Percentiles rank a stretch among this genome's conserved stretches.
Conservation (phyloP, 1,284 basidiomycete species). For the Ceratobasidium theobromae region DNA sequence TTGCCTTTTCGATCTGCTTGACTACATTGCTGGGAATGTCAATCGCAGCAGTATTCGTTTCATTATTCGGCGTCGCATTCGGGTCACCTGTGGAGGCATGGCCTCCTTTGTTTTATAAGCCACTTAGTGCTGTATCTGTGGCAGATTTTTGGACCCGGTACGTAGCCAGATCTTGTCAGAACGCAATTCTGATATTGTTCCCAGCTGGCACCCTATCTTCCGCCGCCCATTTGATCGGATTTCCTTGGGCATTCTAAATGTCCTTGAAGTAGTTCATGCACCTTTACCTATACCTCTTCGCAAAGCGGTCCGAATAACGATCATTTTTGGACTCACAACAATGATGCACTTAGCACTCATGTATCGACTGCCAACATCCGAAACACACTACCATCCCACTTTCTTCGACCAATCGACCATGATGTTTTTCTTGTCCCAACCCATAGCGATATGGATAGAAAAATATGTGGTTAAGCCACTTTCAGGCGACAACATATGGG, state of each 20-base stretch:
- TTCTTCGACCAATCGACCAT: slow-evolving; percentile 26
- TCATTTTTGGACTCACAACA: slow-evolving; percentile 30
- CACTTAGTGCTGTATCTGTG: slow-evolving; percentile 8
- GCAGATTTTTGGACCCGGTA: slow-evolving; percentile 32
- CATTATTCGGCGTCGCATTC: neutral
- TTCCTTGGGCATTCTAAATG: slow-evolving; percentile 5
- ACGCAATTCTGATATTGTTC: neutral
- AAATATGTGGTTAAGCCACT: slow-evolving; percentile 28
- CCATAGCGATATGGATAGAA: slow-evolving; percentile 34
- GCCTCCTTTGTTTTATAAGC: slow-evolving; percentile 31
- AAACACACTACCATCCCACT: slow-evolving; percentile 6
- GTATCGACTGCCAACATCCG: slow-evolving; percentile 20
- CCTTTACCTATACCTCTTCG: neutral
- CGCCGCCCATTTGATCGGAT: slow-evolving; percentile 32
- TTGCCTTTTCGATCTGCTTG: slow-evolving; percentile 23
- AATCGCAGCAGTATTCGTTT: neutral
- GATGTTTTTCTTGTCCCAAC: slow-evolving; percentile 36
- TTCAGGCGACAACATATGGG: neutral
- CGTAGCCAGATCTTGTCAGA: neutral
- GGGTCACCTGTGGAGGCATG: slow-evolving; percentile 24
- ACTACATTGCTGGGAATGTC: slow-evolving; percentile 6
- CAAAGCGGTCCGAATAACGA: neutral
- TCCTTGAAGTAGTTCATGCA: neutral
- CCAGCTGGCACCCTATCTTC: slow-evolving; percentile 37
- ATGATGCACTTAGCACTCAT: slow-evolving; percentile 32